Evolutionary conservation across 768 basidiomycete genomes (phyloP).

Genomic region (Phaffia australis): DNA sequence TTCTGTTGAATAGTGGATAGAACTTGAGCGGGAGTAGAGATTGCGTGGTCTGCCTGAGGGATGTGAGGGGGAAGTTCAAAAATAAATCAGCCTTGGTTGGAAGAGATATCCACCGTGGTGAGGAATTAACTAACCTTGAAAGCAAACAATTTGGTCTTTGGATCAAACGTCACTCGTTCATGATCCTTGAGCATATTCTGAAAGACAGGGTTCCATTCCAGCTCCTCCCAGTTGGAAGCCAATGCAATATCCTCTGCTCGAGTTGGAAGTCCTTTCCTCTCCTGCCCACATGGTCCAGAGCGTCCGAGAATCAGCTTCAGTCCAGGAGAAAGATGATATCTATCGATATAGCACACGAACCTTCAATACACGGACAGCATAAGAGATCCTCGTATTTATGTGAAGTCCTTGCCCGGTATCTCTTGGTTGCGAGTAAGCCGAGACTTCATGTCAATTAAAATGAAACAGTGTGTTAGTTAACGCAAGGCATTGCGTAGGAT

Average conservation of each 20-base stretch:
- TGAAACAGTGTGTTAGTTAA: background rate
- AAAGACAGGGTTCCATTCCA: constrained; percentile 59
- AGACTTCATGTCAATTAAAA: constrained; percentile 41
- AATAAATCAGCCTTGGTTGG: background rate
- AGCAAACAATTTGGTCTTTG: constrained; percentile 71
- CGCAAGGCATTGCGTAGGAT: too few species aligned
- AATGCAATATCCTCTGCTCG: constrained; percentile 79
- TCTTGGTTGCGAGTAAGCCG: constrained; percentile 79
- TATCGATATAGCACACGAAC: constrained; percentile 39
- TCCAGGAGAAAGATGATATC: background rate
- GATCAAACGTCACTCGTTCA: constrained; percentile 66
- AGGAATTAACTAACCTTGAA: constrained; percentile 55
- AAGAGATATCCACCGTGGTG: background rate
- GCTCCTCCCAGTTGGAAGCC: constrained; percentile 56
- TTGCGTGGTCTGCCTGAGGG: constrained; percentile 67
- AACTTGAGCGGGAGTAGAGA: constrained; percentile 71
- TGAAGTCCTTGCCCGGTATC: constrained; percentile 70
- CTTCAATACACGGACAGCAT: constrained; percentile 71
- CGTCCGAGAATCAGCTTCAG: background rate
- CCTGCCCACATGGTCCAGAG: constrained; percentile 1
- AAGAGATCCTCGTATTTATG: constrained; percentile 76
- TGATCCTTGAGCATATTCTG: constrained; percentile 73
- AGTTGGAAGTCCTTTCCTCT: constrained; percentile 52
- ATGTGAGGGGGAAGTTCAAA: background rate
- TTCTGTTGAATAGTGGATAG: constrained; percentile 71